These are phyloP conservation scores for Tylopilus plumbeoviolaceoides DNA, from an alignment of 768 basidiomycete genomes.

Conservation along the genomic window DNA sequence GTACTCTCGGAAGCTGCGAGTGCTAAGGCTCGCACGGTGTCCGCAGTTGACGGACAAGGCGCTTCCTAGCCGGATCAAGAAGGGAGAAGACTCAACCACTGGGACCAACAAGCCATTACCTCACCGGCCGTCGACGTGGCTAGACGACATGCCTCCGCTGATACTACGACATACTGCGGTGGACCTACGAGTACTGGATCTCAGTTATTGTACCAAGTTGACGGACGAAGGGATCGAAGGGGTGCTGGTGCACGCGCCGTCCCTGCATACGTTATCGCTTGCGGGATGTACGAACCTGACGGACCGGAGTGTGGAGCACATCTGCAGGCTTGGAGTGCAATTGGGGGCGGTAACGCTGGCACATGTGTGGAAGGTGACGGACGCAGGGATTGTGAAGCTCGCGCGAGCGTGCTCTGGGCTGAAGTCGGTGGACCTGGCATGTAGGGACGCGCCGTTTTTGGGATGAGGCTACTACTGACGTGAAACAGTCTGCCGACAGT, in stretches of 20 bases:
- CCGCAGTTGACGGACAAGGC: slow-evolving; percentile 71
- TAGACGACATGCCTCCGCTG: slow-evolving; percentile 60
- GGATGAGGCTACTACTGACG: slow-evolving; percentile 12
- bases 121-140: slow-evolving; percentile 53
- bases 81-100: slow-evolving; percentile 26
- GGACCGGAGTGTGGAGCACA: slow-evolving; percentile 61
- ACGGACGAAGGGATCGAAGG: slow-evolving; percentile 77
- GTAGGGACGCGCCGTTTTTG: slow-evolving; percentile 43
- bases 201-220: slow-evolving; percentile 64
- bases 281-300: slow-evolving; percentile 77
- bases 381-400: slow-evolving; percentile 63
- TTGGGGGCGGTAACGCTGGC: slow-evolving; percentile 79
- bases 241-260: slow-evolving; percentile 69
- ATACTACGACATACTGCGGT: slow-evolving; percentile 63
- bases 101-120: slow-evolving; percentile 49
- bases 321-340: slow-evolving; percentile 68
- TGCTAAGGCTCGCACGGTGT: slow-evolving; percentile 76
- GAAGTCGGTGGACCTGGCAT: slow-evolving; percentile 81
- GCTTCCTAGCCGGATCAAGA: slow-evolving; percentile 55
- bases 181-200: slow-evolving; percentile 73
- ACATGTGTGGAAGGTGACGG: slow-evolving; percentile 78
- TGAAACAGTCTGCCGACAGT: slow-evolving; percentile 65
- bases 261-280: slow-evolving; percentile 70
- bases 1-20: slow-evolving; percentile 73
- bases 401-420: slow-evolving; percentile 69